These are phyloP conservation scores for Coniophora puteana DNA, from an alignment of 1,284 basidiomycete species.

Conservation along the genomic window DNA sequence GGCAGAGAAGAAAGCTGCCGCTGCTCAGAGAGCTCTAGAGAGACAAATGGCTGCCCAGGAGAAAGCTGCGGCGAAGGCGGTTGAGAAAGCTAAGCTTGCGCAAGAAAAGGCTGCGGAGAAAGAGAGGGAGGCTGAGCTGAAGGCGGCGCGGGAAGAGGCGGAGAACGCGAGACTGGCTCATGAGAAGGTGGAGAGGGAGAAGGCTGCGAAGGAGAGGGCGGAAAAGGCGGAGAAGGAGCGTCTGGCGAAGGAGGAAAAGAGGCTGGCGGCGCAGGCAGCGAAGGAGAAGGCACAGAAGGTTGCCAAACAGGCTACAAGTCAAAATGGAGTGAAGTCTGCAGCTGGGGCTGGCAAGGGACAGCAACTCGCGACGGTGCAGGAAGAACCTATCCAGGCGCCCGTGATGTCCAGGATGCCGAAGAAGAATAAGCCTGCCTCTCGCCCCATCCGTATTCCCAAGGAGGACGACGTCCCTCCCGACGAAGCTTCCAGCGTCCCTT, in stretches of 20 bases:
- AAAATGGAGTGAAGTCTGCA: conserved; percentile 17
- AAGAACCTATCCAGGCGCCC: conserved; percentile 53
- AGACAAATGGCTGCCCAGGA: conserved; percentile 50
- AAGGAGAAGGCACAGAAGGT: conserved; percentile 28
- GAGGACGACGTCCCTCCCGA: conserved; percentile 51
- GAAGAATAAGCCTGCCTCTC: conserved; percentile 67
- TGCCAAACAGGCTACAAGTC: conserved; percentile 18
- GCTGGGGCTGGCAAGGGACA: conserved; percentile 14
- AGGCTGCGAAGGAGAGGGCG: conserved; percentile 27
- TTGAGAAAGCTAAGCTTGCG: conserved; percentile 41
- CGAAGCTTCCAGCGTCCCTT: conserved; percentile 39
- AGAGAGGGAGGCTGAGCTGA: conserved; percentile 37
- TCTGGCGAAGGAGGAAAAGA: conserved; percentile 26
- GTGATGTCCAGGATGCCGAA: conserved; percentile 77
- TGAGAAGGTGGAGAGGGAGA: conserved; percentile 33
- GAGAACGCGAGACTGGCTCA: conserved; percentile 31
- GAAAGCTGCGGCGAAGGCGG: conserved; percentile 45
- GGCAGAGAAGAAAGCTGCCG: conserved; percentile 59
- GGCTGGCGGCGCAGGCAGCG: conserved; percentile 26
- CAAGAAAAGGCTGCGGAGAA: conserved; percentile 40
- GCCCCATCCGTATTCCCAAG: conserved; percentile 54
- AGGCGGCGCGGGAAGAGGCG: conserved; percentile 36
- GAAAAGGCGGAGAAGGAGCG: conserved; percentile 31
- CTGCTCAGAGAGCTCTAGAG: conserved; percentile 57
- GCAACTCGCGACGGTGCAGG: conserved; percentile 19